Conservation (phyloP, 2,329 filamentous ascomycete genomes). For the Metarhizium robertsii region DNA sequence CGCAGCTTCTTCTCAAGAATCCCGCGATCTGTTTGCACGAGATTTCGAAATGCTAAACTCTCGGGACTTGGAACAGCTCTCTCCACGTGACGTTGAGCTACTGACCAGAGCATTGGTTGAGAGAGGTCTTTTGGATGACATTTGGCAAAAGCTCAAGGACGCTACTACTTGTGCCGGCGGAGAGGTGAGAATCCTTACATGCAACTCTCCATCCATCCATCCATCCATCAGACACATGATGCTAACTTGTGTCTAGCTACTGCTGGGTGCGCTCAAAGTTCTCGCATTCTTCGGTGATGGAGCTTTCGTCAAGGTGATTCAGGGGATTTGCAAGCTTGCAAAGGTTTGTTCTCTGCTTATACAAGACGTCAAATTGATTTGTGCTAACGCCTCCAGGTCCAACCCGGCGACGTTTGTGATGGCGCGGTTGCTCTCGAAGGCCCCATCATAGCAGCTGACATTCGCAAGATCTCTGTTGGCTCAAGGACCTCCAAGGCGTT, state of each 20-base stretch:
- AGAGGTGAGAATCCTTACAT: conserved; percentile 10
- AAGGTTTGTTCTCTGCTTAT: conserved; percentile 14
- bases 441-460: conserved; percentile 39
- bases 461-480: conserved; percentile 36
- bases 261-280: conserved; percentile 29
- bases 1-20: not conserved
- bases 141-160: conserved; percentile 16
- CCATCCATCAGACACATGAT: not conserved
- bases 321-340: conserved; percentile 23
- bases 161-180: conserved; percentile 15
- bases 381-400: conserved; percentile 21
- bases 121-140: conserved; percentile 10
- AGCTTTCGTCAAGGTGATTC: conserved; percentile 24
- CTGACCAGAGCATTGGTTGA: conserved; percentile 6
- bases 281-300: conserved; percentile 32
- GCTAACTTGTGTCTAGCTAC: conserved; percentile 4
- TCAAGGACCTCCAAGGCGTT: conserved; percentile 41
- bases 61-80: conserved; percentile 1
- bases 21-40: not conserved
- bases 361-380: not conserved
- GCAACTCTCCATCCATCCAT: not conserved
- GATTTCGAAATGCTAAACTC: conserved; percentile 3
- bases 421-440: conserved; percentile 43
- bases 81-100: not conserved
- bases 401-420: conserved; percentile 46